A percentile compares a stretch with the other conserved stretches of the same genome.
Evolutionary conservation across 2,329 filamentous ascomycete species (phyloP).

Genomic region (Alternaria brassicae): DNA sequence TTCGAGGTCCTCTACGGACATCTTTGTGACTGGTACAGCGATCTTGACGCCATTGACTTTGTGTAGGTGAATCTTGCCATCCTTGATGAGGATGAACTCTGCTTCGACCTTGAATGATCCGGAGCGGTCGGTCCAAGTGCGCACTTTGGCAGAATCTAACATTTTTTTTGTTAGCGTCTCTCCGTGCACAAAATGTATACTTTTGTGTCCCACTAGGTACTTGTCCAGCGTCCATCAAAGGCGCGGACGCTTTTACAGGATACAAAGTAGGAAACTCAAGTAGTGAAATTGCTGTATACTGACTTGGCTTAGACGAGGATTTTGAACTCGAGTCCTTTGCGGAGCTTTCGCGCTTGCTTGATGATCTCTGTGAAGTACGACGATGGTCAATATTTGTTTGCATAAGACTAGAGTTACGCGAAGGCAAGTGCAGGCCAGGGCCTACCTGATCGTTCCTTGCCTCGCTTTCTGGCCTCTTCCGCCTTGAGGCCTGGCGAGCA

Average conservation of each 20-base stretch:
- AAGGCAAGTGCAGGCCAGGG: constrained; percentile 75
- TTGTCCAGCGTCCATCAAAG: neutral
- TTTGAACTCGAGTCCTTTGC: constrained; percentile 55
- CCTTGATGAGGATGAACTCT: constrained; percentile 91
- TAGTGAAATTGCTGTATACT: constrained; percentile 49
- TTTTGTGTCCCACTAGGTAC: neutral
- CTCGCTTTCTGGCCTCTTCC: constrained; percentile 63
- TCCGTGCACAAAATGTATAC: neutral
- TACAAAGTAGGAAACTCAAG: neutral
- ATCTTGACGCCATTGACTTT: constrained; percentile 99
- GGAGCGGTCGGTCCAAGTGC: constrained; percentile 93
- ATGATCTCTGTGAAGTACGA: constrained; percentile 74
- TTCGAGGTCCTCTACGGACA: constrained; percentile 93
- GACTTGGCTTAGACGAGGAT: constrained; percentile 73
- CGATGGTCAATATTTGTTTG: constrained; percentile 71
- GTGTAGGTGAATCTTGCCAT: constrained; percentile 96
- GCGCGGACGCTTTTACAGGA: neutral
- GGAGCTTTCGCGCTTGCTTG: constrained; percentile 72
- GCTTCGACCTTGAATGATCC: constrained; percentile 98
- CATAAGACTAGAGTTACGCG: constrained; percentile 79
- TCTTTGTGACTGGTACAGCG: constrained; percentile 91
- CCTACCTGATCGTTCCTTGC: constrained; percentile 73
- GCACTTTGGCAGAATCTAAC: constrained; percentile 75
- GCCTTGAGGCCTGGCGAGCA: constrained; percentile 78
- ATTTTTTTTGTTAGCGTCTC: constrained; percentile 16